Evolutionary conservation across 2,329 filamentous ascomycete species (phyloP), one percentile per base, ranked within the genome.

Genomic region (Fusarium abutilonis): DNA sequence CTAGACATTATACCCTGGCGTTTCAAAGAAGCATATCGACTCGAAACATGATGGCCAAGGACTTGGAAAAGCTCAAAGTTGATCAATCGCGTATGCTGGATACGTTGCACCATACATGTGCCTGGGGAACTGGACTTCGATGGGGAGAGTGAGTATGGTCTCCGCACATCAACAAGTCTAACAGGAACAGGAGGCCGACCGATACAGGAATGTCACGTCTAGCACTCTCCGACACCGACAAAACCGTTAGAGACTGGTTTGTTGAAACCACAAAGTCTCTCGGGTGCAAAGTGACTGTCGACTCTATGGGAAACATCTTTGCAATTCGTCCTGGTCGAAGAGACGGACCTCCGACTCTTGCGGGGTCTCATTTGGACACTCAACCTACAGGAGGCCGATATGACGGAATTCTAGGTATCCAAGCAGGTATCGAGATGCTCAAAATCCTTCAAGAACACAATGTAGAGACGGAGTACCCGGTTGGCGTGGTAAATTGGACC

Each of bases 241-340:
- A 88, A 70, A 75, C 84, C 67, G 90, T 84, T 11, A 85, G 91
- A 35, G 86, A 91, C 72, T 95, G 91, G 91, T 93, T 95, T 63
- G 82, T 87, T 0, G 73, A 86, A 15, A 87, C 86, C 0, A 86
- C 85, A 2, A 76, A 84, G 67, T 78, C 77, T 0, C 77, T 93
- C 0, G 89, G 88, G 9, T 94, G 91, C 73, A 80, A 81, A 4
- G 80, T 90, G 8, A 88, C 83, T 0, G 75, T 92, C 2, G 91
- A 95, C 71, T 79, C 85, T 23, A 93, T 94, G 85, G 91, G 91
- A 17, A 95, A 94, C 66, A 90, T 89, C 59, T 95, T 94, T 71
- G 89, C 90, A 1, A 80, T 91, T 4, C 83, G 88, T 3, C 83
- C 86, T 4, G 90, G 91, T 1, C 77, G 82, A 44, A 78, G 81